Conservation (phyloP, 176 grass and related monocot species). For the Bolboschoenus planiculmis region DNA sequence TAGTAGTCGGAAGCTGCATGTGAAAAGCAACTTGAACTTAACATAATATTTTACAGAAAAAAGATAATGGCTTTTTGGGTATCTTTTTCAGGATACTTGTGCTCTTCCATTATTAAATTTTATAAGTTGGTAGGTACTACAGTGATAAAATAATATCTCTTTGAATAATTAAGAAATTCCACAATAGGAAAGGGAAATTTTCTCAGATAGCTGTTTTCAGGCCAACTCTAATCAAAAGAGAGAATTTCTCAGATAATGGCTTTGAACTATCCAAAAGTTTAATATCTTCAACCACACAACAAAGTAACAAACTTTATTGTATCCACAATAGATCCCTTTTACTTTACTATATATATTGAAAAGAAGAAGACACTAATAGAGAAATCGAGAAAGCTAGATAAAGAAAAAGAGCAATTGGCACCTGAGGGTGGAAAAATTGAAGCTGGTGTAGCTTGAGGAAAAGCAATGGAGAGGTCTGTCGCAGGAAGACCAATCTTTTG, state of each 20-base stretch:
- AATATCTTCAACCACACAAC: background rate
- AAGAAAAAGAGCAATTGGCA: conserved; percentile 4
- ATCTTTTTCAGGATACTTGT: background rate
- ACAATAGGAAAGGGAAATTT: background rate
- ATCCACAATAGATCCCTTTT: background rate
- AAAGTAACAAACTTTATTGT: background rate
- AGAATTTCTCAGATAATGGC: no score
- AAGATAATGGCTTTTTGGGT: background rate
- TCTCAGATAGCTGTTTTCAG: background rate
- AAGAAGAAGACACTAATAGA: background rate
- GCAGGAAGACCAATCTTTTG: conserved; percentile 49
- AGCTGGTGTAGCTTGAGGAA: conserved; percentile 63
- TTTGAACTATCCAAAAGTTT: background rate
- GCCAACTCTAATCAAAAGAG: background rate
- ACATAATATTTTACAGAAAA: background rate
- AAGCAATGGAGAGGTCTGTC: conserved; percentile 43
- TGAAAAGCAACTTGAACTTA: background rate
- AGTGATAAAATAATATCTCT: background rate
- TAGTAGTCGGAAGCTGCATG: conserved; percentile 83
- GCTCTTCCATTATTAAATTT: background rate
- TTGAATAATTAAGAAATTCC: background rate
- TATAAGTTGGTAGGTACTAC: background rate
- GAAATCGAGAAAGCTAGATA: background rate
- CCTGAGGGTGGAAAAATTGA: conserved; percentile 55
- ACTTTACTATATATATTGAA: background rate